Percentiles rank a stretch among this genome's conserved stretches.
These are phyloP conservation scores for Candida pseudoglaebosa DNA, from an alignment of 805 yeast species.

Conservation along the genomic window DNA sequence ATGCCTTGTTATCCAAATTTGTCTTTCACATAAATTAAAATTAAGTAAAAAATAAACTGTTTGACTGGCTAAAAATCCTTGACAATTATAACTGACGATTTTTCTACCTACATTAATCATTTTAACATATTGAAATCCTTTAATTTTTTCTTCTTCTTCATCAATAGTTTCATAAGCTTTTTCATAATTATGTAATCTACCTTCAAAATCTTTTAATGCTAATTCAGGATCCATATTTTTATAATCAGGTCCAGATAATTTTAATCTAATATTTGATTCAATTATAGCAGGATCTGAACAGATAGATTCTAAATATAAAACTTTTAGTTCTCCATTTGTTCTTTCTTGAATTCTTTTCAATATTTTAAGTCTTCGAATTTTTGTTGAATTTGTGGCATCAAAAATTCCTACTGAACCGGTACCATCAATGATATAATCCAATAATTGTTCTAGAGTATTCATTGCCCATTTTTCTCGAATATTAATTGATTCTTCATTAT, in stretches of 20 bases:
- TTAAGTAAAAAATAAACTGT: slow-evolving; percentile 85
- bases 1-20: slow-evolving; percentile 92
- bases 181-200: slow-evolving; percentile 78
- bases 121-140: slow-evolving; percentile 78
- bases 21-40: slow-evolving; percentile 83
- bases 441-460: slow-evolving; percentile 81
- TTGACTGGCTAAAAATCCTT: slow-evolving; percentile 85
- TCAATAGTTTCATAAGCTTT: slow-evolving; percentile 88
- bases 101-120: slow-evolving; percentile 96
- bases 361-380: slow-evolving; percentile 56
- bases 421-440: slow-evolving; percentile 75
- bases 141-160: slow-evolving; percentile 67
- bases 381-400: slow-evolving; percentile 80
- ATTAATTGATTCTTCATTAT: slow-evolving; percentile 56
- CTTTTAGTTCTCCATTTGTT: slow-evolving; percentile 62
- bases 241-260: slow-evolving; percentile 92
- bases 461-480: slow-evolving; percentile 94
- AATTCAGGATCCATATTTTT: slow-evolving; percentile 73
- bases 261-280: slow-evolving; percentile 78
- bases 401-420: slow-evolving; percentile 90
- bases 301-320: slow-evolving; percentile 79
- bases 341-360: slow-evolving; percentile 53
- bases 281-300: slow-evolving; percentile 78
- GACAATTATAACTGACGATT: slow-evolving; percentile 86
- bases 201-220: slow-evolving; percentile 79